Evolutionary conservation across 148 eudicot species (phyloP).

Genomic region (Talinum fruticosum): DNA sequence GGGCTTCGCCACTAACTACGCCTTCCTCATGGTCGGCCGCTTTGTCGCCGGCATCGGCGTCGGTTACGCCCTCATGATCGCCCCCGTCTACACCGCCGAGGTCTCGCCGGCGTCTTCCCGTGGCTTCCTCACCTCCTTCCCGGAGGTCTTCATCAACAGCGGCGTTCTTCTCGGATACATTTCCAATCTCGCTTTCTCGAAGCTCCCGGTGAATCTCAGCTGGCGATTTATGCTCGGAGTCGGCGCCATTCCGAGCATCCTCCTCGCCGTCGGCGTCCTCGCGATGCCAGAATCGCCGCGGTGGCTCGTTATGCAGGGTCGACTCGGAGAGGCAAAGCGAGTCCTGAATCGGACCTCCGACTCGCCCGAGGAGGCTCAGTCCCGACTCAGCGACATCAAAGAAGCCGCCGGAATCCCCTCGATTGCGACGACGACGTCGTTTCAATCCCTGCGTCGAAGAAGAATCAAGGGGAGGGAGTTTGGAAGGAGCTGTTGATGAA

Average conservation of each 20-base stretch:
- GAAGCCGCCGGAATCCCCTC: slow-evolving; percentile 62
- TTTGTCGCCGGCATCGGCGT: slow-evolving; percentile 47
- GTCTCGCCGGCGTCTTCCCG: slow-evolving; percentile 70
- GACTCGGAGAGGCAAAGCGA: slow-evolving; percentile 57
- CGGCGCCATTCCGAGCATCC: slow-evolving; percentile 60
- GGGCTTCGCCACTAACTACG: slow-evolving; percentile 45
- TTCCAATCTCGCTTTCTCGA: slow-evolving; percentile 60
- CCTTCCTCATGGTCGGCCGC: slow-evolving; percentile 44
- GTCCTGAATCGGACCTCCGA: slow-evolving; percentile 59
- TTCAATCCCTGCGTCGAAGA: slow-evolving; percentile 26
- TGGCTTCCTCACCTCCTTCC: slow-evolving; percentile 80
- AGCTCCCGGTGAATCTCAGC: slow-evolving; percentile 44
- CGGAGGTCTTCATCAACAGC: slow-evolving; percentile 71
- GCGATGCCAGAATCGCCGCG: slow-evolving; percentile 83
- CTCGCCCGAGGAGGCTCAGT: slow-evolving; percentile 49
- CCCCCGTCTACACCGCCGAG: slow-evolving; percentile 90
- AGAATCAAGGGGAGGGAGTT: slow-evolving; percentile 40
- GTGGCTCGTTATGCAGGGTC: slow-evolving; percentile 82
- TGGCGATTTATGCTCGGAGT: slow-evolving; percentile 84
- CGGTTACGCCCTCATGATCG: slow-evolving; percentile 61
- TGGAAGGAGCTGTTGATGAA: slow-evolving; percentile 57
- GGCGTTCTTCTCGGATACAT: slow-evolving; percentile 68
- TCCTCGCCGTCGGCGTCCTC: slow-evolving; percentile 51
- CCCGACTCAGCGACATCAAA: slow-evolving; percentile 54
- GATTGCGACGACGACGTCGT: slow-evolving; percentile 64